phyloP scores from a whole-genome alignment of 768 basidiomycete species.

The Suillus discolor region DNA sequence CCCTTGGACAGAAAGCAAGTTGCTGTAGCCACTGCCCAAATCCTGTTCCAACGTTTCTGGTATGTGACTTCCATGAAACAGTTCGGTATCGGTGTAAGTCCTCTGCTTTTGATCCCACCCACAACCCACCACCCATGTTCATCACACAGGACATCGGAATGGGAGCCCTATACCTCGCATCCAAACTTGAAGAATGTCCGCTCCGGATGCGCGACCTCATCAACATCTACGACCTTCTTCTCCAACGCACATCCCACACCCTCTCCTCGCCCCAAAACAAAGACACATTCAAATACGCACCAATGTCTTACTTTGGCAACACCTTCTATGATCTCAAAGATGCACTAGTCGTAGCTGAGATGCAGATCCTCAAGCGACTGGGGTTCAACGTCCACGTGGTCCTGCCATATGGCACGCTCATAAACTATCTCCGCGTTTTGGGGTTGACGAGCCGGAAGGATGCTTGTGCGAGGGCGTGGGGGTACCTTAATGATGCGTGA shows the following conservation, averaged over 20 bases:
- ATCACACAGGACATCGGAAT: conserved; percentile 75
- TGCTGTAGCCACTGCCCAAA: conserved; percentile 94
- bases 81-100: conserved; percentile 86
- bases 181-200: conserved; percentile 92
- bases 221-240: conserved; percentile 89
- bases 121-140: conserved; percentile 7
- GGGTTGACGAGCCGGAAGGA: conserved; percentile 75
- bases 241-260: conserved; percentile 69
- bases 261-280: conserved; percentile 31
- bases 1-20: conserved; percentile 78
- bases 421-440: conserved; percentile 91
- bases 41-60: conserved; percentile 96
- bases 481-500: conserved; percentile 94
- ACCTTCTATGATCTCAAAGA: conserved; percentile 96
- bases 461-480: conserved; percentile 85
- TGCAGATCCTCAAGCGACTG: conserved; percentile 95
- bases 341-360: conserved; percentile 90
- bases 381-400: conserved; percentile 95
- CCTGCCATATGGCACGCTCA: conserved; percentile 89
- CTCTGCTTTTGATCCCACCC: conserved; percentile 2
- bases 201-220: conserved; percentile 92
- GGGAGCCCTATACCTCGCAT: conserved; percentile 86
- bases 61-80: conserved; percentile 94
- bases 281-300: conserved; percentile 63
- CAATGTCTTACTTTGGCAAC: conserved; percentile 88